phyloP scores from a whole-genome alignment of 2,329 filamentous ascomycete species.

The Rugonectria rugulosa region DNA sequence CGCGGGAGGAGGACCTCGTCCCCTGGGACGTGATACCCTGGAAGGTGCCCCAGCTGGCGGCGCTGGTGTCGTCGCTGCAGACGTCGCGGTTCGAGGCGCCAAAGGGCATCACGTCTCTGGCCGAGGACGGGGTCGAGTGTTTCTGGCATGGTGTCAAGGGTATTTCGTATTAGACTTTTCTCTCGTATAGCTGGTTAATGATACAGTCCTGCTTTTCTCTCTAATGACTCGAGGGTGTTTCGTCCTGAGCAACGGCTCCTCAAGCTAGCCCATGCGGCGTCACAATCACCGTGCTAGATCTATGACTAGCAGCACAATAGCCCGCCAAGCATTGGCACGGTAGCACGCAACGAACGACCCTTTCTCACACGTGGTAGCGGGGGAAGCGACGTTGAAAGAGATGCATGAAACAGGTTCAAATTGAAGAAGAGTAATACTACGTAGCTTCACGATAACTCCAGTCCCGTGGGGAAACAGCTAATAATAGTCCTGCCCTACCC shows the following conservation, averaged over 20 bases:
- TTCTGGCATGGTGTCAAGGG: slow-evolving; percentile 10
- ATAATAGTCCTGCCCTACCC: slow-evolving; percentile 8
- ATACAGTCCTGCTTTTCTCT: no score
- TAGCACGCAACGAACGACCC: no score
- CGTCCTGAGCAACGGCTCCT: no score
- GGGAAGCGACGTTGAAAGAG: no score
- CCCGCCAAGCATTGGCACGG: neutral
- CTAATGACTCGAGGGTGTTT: no score
- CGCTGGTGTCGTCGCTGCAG: slow-evolving; percentile 4
- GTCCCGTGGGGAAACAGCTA: neutral
- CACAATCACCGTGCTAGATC: no score
- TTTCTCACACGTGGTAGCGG: no score
- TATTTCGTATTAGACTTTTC: neutral
- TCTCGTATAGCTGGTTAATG: neutral
- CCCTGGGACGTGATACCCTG: slow-evolving; percentile 14
- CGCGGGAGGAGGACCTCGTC: slow-evolving; percentile 10
- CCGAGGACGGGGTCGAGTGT: slow-evolving; percentile 8
- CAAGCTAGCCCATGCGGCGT: no score
- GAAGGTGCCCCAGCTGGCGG: slow-evolving; percentile 15
- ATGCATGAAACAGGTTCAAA: no score
- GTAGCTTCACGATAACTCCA: no score
- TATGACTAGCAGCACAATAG: no score
- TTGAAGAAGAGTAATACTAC: no score
- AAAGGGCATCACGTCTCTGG: slow-evolving; percentile 11
- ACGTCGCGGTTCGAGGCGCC: neutral